Evolutionary conservation across 1,284 basidiomycete species (phyloP), one percentile per base, ranked within the genome.

Genomic region (Calocybe gambosa): DNA sequence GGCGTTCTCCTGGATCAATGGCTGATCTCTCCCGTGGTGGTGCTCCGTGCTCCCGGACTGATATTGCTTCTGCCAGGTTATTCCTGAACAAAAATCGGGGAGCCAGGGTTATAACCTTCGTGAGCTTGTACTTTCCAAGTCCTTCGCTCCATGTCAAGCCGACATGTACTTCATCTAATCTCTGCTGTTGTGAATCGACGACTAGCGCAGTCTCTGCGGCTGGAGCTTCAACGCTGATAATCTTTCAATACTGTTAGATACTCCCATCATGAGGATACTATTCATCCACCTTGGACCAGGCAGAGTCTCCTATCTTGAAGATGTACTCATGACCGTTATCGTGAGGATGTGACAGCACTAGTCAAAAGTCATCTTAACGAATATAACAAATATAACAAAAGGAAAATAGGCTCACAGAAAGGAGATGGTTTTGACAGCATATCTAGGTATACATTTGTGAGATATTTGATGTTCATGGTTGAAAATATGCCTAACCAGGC

Each of bases 91-190:
- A 70, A 71, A 95, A 99, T 21, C 95, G 81, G 10, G 96, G 96
- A 5, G 88, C 76, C 33, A 99, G 70, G 1, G 91, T 96, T 58
- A 99, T 85, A 52, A 98, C 89, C 68, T 98, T 98, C 21, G 87
- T 88, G 39, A 99, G 71, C 64, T 98, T 97, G 68, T 98, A 99
- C 74, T 94, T 96, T 39, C 96, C 96, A 20, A 88, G 69, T 3
- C 95, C 95, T 63, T 97, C 94, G 16, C 82, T 78, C 77, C 96
- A 97, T 3, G 93, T 95, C 42, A 99, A 61, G 5, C 96, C 96
- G 29, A 93, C 68, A 58, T 94, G 90, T 50, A 87, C 78, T 62
- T 94, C 89, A 43, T 88, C 85, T n/a, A 79, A 69, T 56, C 77
- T 86, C 47, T 79, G 78, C 29, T 72, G 74, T 39, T 78, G 71